These are phyloP conservation scores for Neonectria faginata DNA, from an alignment of 2,329 filamentous ascomycete species.

Conservation along the genomic window DNA sequence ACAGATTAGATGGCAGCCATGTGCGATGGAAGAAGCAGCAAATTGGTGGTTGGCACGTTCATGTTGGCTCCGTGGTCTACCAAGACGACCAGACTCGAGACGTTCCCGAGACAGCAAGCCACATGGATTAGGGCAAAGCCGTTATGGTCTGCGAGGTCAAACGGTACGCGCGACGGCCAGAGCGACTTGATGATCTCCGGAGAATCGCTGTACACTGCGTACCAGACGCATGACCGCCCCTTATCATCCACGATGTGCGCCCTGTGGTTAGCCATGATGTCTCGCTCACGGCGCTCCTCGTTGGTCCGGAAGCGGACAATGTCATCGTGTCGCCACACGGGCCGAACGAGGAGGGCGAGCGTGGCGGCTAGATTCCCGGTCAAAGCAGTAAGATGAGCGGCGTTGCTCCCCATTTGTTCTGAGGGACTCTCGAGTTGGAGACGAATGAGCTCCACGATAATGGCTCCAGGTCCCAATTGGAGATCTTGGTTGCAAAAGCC, in stretches of 20 bases:
- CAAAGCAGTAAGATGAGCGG: slow-evolving; percentile 10
- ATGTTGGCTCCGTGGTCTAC: slow-evolving; percentile 3
- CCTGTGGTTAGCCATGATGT: not conserved
- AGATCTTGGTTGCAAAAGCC: not conserved
- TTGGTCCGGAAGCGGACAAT: not conserved
- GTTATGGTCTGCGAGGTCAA: slow-evolving; percentile 4
- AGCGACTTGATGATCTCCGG: not conserved
- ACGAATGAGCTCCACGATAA: not conserved
- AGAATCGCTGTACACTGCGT: slow-evolving; percentile 7
- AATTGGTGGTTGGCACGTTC: not conserved
- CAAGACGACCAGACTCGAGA: not conserved
- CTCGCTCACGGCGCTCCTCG: not conserved
- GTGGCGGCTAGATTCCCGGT: not conserved
- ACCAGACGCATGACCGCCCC: slow-evolving; percentile 6
- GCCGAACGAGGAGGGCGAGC: not conserved
- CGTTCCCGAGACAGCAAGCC: slow-evolving; percentile 7
- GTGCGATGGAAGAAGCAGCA: slow-evolving; percentile 1
- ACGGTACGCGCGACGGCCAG: not conserved
- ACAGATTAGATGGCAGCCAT: slow-evolving; percentile 10
- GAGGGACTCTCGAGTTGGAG: not conserved
- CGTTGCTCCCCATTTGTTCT: slow-evolving; percentile 13
- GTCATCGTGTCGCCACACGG: not conserved
- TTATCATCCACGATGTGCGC: slow-evolving; percentile 2
- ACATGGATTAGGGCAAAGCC: slow-evolving; percentile 11
- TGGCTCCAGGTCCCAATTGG: not conserved